These are phyloP conservation scores for Porcisia deanei DNA, from an alignment of 208 protist genomes.

Conservation along the genomic window DNA sequence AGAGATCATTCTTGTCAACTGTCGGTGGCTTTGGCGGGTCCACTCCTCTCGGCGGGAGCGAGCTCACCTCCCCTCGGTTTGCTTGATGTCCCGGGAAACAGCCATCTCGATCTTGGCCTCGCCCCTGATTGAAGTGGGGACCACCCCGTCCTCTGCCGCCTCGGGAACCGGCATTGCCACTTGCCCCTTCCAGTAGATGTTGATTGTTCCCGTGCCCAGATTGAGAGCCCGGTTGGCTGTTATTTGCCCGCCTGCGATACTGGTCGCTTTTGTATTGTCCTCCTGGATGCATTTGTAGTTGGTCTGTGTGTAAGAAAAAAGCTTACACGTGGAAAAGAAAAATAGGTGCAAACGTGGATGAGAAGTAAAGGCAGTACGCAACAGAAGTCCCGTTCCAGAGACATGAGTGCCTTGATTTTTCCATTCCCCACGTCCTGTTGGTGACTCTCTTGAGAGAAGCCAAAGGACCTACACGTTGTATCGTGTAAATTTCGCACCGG, in stretches of 20 bases:
- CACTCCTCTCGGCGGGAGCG: not conserved
- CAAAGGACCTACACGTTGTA: not conserved
- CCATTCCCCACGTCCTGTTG: not conserved
- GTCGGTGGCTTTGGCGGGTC: not conserved
- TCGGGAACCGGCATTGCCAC: not conserved
- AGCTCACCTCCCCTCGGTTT: not conserved
- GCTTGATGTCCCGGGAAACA: not conserved
- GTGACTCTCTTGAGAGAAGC: not conserved
- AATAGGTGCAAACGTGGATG: not conserved
- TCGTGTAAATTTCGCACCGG: not conserved
- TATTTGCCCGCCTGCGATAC: not conserved
- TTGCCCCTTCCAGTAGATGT: not conserved
- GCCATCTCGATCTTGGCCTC: not conserved
- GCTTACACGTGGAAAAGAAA: not conserved
- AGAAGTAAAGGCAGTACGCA: not conserved
- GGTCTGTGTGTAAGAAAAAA: not conserved
- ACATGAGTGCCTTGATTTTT: not conserved
- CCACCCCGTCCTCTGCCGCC: conserved; percentile 1
- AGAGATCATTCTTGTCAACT: conserved; percentile 46
- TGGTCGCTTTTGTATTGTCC: conserved; percentile 25
- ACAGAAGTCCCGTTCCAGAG: not conserved
- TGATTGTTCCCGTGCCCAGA: not conserved
- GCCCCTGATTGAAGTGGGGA: not conserved
- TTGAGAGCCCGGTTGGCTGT: not conserved
- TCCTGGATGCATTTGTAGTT: conserved; percentile 37